phyloP scores from a whole-genome alignment of 495 filamentous ascomycete genomes.

The Talaromyces liani region DNA sequence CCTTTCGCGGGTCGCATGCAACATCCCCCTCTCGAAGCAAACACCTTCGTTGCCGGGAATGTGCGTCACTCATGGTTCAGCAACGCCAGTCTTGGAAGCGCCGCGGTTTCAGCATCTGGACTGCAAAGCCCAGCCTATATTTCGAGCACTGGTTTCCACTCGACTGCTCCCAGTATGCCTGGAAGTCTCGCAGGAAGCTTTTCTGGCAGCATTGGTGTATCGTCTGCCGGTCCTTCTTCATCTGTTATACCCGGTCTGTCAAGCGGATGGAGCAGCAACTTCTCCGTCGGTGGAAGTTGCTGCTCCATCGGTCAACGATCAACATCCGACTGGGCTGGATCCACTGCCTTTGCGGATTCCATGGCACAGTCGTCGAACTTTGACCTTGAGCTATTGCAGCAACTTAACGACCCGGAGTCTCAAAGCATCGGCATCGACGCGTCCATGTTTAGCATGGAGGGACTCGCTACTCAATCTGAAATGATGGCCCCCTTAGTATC shows the following conservation, averaged over 20 bases:
- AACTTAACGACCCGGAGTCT: conserved; percentile 24
- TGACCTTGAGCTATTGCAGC: conserved; percentile 34
- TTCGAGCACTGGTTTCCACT: conserved; percentile 26
- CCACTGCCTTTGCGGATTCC: conserved; percentile 24
- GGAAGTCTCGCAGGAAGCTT: conserved; percentile 36
- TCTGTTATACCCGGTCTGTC: conserved; percentile 19
- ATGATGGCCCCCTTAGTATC: neutral
- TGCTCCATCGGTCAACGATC: conserved; percentile 21
- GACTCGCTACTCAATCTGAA: neutral
- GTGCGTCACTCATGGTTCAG: neutral
- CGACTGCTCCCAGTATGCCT: conserved; percentile 27
- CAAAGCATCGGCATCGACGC: neutral
- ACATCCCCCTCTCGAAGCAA: conserved; percentile 24
- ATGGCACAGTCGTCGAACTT: conserved; percentile 39
- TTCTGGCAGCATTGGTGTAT: conserved; percentile 28
- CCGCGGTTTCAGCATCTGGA: conserved; percentile 24
- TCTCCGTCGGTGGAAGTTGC: conserved; percentile 16
- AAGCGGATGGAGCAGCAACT: conserved; percentile 33
- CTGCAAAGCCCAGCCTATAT: conserved; percentile 30
- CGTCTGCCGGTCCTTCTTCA: conserved; percentile 18
- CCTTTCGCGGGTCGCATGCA: conserved; percentile 31
- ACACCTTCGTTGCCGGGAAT: conserved; percentile 24
- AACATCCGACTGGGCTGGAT: conserved; percentile 21
- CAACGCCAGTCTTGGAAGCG: conserved; percentile 16
- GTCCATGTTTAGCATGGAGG: neutral